These are phyloP conservation scores for Tetrahymena borealis DNA, from an alignment of 73 alveolate species.

Conservation along the genomic window DNA sequence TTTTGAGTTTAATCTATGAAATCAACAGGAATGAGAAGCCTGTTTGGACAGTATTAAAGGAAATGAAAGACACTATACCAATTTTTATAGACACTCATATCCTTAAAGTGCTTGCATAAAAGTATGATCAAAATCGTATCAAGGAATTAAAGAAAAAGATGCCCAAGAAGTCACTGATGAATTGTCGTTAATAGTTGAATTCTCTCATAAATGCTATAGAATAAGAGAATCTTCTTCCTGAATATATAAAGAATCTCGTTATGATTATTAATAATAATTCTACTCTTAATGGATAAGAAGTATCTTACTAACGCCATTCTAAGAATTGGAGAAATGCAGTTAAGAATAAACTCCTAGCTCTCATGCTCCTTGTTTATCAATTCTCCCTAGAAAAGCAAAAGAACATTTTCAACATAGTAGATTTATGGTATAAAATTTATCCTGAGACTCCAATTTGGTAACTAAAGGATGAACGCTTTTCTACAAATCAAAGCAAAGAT, in stretches of 20 bases:
- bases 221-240: neutral
- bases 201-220: neutral
- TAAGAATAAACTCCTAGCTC: neutral
- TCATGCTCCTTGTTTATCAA: neutral
- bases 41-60: neutral
- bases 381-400: neutral
- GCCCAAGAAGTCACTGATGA: neutral
- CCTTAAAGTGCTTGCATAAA: neutral
- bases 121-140: neutral
- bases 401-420: neutral
- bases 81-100: neutral
- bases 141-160: neutral
- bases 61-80: neutral
- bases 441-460: neutral
- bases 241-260: neutral
- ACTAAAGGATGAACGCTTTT: neutral
- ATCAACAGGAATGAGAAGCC: neutral
- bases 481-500: neutral
- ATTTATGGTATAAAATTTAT: neutral
- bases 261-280: neutral
- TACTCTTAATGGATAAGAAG: neutral
- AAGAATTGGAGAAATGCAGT: neutral
- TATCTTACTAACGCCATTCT: neutral
- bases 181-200: neutral
- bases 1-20: neutral